Base-by-base conservation (phyloP, 1,284 basidiomycete genomes). In the Fomitopsis schrenkii region DNA sequence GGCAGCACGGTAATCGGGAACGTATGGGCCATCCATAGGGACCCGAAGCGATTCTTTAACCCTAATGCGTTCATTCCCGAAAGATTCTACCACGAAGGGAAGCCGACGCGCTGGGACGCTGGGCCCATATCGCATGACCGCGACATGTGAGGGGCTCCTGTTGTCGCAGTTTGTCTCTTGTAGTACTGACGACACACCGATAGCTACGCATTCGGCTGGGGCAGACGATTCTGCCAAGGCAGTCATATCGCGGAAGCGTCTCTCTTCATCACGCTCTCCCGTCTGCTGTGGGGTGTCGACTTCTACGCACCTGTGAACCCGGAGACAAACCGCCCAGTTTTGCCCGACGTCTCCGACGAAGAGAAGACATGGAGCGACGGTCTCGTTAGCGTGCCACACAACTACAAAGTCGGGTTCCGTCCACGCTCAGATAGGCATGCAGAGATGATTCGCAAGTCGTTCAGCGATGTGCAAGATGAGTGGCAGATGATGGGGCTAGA, bases 191-290 rank as follows among this genome's bases (percentile, higher is more conserved):
- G 1, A 40, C 12, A 22, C 10, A 19, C 26, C 30, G 30, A 33
- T 8, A 72, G 72, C 60, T 71, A 71, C 59, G 67, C 67, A 22
- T 74, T 73, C 42, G 72, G 71, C 28, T 73, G 68, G 69, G 72
- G 72, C 41, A 61, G 72, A 8, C 70, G 72, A 38, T 70, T 72
- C 62, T 74, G 72, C 59, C 69, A 65, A 54, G 72, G 72, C 1
- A 59, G 62, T 26, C 59, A 67, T 64, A 67, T 74, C 48, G 70
- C 72, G 2, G 70, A 73, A 55, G 67, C 70, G 6, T 72, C 72
- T n/a, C 66, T 73, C n/a, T 72, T 73, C 63, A 71, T 73, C 53
- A 66, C 69, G 10, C 62, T 71, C 35, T 64, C 70, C 22, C 64
- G 71, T 36, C 54, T 74, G 36, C 58, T 74, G 19, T 73, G 71